Conservation (phyloP, 73 alveolate genomes). For the Tetrahymena borealis region DNA sequence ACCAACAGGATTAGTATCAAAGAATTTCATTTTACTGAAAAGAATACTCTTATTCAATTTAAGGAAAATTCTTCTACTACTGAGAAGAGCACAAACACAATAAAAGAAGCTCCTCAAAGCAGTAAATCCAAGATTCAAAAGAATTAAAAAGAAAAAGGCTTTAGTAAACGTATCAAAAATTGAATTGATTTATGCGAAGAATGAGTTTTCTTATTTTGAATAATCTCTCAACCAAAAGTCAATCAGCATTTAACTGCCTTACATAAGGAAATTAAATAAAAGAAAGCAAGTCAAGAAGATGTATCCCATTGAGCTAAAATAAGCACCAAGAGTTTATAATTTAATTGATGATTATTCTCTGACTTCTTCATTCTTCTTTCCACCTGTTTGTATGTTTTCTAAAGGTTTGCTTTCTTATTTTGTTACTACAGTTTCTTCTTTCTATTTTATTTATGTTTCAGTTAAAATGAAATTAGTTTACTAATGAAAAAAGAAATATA, state of each 20-base stretch:
- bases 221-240: slow-evolving; percentile 44
- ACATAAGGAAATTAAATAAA: neutral
- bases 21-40: neutral
- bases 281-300: neutral
- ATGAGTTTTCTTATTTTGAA: neutral
- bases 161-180: neutral
- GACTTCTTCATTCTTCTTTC: slow-evolving; percentile 46
- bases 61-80: slow-evolving; percentile 12
- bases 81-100: slow-evolving; percentile 6
- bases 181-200: slow-evolving; percentile 6
- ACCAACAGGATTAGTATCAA: slow-evolving; percentile 26
- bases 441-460: neutral
- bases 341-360: slow-evolving; percentile 39
- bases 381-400: too few relatives aligned
- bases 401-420: neutral
- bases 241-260: slow-evolving; percentile 13
- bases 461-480: neutral
- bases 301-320: slow-evolving; percentile 10
- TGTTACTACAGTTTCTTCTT: neutral
- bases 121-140: neutral
- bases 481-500: neutral
- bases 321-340: slow-evolving; percentile 10
- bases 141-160: neutral
- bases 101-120: neutral
- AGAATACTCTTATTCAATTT: neutral